Base-by-base conservation (phyloP, 352 stramenopile genomes). In the Phytophthora litchii region DNA sequence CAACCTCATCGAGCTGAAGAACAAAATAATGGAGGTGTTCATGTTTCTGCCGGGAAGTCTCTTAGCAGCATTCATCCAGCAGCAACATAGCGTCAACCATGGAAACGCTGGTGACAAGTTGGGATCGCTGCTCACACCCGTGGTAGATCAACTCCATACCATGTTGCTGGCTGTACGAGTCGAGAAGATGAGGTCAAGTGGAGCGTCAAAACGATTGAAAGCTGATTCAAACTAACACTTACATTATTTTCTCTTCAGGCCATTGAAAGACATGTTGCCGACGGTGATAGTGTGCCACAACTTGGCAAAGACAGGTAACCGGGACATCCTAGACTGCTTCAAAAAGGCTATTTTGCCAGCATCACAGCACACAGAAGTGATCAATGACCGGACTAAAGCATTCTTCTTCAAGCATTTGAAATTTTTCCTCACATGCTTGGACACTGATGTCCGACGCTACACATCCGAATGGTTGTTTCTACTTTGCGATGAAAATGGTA, bases 401-500 rank as follows among this genome's bases (percentile, higher is more conserved):
- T 77, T 84, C 35, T 83, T 78, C 57, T 84, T 85, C 57, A 78
- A 81, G 17, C 76, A 91, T 37, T 62, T 94, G 17, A 77, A 59
- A 25, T 87, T 80, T 47, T 91, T 89, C 48, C 64, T 94, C 17
- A 94, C 84, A 21, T 84, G 82, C 35, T 58, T 91, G 14, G 69
- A 94, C 47, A 88, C 80, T 9, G 72, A 88, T 20, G 69, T 92
- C 56, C 78, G 81, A 46, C 78, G 84, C 23, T 90, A 76, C 61
- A 70, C 73, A 37, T 80, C 80, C 43, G 83, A 94, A 42, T 91
- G 77, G 75, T 54, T 94, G 40, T 91, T 83, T 55, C 54, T 85
- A 31, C 71, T 94, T 4, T 92, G 80, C 58, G 60, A 89, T 56
- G 48, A 92, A 70, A 89, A 91, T 29, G 76, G 85, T 94, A 77